A percentile compares a stretch with the other conserved stretches of the same genome.
These are phyloP conservation scores for Articulospora tetracladia DNA, from an alignment of 495 filamentous ascomycete species.

Conservation along the genomic window DNA sequence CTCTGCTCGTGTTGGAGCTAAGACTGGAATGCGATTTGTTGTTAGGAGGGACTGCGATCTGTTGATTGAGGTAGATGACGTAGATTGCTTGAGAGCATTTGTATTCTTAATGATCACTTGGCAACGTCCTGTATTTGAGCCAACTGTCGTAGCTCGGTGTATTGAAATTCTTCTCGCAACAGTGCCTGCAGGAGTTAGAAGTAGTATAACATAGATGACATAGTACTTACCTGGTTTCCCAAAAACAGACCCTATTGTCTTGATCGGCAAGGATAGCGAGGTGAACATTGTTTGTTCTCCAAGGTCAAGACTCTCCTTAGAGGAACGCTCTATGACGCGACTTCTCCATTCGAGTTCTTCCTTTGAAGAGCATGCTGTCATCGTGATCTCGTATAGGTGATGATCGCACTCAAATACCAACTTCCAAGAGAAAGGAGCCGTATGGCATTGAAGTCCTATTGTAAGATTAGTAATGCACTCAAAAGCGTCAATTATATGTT, in stretches of 20 bases:
- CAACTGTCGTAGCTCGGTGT: conserved; percentile 67
- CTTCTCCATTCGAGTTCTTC: conserved; percentile 79
- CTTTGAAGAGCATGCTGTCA: conserved; percentile 79
- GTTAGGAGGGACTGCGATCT: conserved; percentile 69
- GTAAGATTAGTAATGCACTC: conserved; percentile 9
- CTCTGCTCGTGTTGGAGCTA: conserved; percentile 68
- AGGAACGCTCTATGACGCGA: conserved; percentile 41
- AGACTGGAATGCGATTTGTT: conserved; percentile 57
- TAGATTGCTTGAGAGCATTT: conserved; percentile 56
- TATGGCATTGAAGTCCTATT: conserved; percentile 79
- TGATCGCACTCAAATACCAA: conserved; percentile 76
- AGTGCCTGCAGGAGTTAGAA: conserved; percentile 43
- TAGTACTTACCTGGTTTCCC: conserved; percentile 52
- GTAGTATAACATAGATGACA: neutral
- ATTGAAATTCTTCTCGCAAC: conserved; percentile 76
- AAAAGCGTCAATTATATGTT: neutral
- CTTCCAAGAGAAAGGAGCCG: conserved; percentile 88
- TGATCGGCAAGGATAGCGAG: conserved; percentile 63
- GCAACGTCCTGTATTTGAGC: conserved; percentile 54
- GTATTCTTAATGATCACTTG: conserved; percentile 93
- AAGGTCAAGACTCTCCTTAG: conserved; percentile 39
- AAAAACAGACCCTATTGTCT: conserved; percentile 69
- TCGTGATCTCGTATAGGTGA: conserved; percentile 76
- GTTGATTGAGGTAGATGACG: conserved; percentile 48
- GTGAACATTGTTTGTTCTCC: conserved; percentile 45